A percentile compares a stretch with the other conserved stretches of the same genome.
Conservation (phyloP, 345 rosid genomes). For the Rhodamnia rubescens region DNA sequence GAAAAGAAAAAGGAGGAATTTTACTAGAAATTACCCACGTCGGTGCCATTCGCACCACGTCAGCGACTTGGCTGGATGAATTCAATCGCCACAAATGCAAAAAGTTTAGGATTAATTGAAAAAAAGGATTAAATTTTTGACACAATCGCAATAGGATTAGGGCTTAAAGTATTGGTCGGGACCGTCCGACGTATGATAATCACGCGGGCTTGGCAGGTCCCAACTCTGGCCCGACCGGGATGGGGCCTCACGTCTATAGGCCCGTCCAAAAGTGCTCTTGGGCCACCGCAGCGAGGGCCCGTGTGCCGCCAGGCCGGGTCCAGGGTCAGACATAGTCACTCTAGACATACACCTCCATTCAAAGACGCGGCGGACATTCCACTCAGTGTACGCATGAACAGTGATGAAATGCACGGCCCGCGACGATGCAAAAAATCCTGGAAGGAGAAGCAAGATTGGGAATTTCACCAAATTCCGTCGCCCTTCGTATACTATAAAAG, state of each 20-base stretch:
- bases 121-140: no score
- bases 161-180: accelerated
- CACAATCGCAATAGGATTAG: background rate
- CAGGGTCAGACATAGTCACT: background rate
- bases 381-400: background rate
- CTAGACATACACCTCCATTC: background rate
- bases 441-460: background rate
- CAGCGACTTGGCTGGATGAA: no score
- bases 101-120: no score
- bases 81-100: no score
- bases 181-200: background rate
- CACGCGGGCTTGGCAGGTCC: background rate
- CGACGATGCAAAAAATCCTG: background rate
- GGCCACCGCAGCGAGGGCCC: background rate
- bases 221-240: background rate
- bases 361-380: background rate
- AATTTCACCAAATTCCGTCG: background rate
- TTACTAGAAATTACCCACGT: no score
- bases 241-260: background rate
- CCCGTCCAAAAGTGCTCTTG: background rate
- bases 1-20: no score
- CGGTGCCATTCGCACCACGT: no score
- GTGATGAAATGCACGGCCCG: background rate
- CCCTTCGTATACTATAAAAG: background rate
- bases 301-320: background rate